Conservation (phyloP, 805 yeast species). For the Starmerella scarabaei region DNA sequence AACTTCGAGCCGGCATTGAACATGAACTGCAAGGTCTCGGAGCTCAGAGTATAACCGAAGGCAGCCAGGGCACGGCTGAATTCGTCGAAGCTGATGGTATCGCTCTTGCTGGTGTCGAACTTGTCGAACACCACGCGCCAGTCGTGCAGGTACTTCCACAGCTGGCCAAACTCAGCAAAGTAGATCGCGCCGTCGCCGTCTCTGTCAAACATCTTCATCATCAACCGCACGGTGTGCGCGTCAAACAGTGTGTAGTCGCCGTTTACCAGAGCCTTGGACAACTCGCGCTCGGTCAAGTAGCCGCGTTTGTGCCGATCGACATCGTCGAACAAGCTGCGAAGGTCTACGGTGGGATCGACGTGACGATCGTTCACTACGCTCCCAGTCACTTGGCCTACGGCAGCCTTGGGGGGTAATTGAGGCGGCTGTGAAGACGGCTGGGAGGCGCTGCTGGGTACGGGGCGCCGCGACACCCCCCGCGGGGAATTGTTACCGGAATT, state of each 20-base stretch:
- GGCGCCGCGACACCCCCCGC: too few relatives aligned
- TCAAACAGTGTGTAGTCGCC: conserved; percentile 53
- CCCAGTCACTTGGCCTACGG: too few relatives aligned
- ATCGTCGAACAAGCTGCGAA: conserved; percentile 42
- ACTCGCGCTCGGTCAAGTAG: conserved; percentile 41
- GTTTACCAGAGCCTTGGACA: conserved; percentile 45
- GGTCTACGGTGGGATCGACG: conserved; percentile 10
- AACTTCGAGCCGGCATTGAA: conserved; percentile 42
- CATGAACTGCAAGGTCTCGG: conserved; percentile 43
- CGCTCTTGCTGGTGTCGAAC: conserved; percentile 47
- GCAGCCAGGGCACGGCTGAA: conserved; percentile 47
- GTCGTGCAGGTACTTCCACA: conserved; percentile 56
- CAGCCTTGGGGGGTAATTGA: too few relatives aligned
- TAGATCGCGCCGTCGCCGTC: conserved; percentile 34
- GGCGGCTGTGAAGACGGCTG: too few relatives aligned
- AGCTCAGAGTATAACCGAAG: conserved; percentile 51
- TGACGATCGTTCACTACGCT: background rate
- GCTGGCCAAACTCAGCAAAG: conserved; percentile 48
- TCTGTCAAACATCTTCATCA: conserved; percentile 51
- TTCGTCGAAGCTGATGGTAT: conserved; percentile 53
- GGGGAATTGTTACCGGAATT: too few relatives aligned
- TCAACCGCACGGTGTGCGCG: conserved; percentile 44
- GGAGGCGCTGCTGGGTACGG: too few relatives aligned
- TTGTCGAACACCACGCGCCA: conserved; percentile 52
- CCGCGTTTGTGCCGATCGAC: conserved; percentile 46